These are phyloP conservation scores for Melampsora larici-populina DNA, from an alignment of 1,284 basidiomycete species.

Conservation along the genomic window DNA sequence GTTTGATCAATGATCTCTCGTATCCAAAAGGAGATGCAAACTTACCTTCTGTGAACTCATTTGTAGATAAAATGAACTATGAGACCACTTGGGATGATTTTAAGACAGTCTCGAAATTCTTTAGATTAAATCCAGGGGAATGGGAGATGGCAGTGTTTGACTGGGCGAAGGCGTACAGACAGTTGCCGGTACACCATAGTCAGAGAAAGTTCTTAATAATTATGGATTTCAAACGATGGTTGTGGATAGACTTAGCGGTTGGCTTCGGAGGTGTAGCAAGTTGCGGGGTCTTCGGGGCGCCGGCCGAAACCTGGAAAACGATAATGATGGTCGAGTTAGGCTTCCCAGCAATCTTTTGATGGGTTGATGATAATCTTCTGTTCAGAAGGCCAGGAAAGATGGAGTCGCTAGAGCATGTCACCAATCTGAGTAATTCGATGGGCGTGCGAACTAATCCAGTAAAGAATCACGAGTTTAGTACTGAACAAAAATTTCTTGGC, in stretches of 20 bases:
- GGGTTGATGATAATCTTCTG: too few relatives aligned
- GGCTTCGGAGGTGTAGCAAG: background rate
- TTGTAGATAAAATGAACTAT: slow-evolving; percentile 9
- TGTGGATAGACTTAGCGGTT: background rate
- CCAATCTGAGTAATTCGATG: background rate
- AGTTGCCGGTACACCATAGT: too few relatives aligned
- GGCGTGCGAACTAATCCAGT: background rate
- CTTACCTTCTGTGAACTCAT: background rate
- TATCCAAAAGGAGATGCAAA: background rate
- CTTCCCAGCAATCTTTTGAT: background rate
- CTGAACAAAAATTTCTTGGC: slow-evolving; percentile 5
- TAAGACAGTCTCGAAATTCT: background rate
- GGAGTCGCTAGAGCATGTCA: background rate
- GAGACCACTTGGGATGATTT: slow-evolving; percentile 17
- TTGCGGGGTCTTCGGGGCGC: background rate
- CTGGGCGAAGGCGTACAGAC: too few relatives aligned
- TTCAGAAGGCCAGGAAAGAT: too few relatives aligned
- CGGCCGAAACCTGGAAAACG: background rate
- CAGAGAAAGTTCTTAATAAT: background rate
- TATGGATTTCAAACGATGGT: background rate
- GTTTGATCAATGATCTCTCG: background rate
- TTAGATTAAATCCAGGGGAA: background rate
- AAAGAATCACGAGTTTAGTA: background rate
- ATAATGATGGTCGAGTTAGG: background rate
- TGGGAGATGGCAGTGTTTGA: background rate